Evolutionary conservation across 305 asterid genomes (phyloP).

Genomic region (Fraxinus floribunda): DNA sequence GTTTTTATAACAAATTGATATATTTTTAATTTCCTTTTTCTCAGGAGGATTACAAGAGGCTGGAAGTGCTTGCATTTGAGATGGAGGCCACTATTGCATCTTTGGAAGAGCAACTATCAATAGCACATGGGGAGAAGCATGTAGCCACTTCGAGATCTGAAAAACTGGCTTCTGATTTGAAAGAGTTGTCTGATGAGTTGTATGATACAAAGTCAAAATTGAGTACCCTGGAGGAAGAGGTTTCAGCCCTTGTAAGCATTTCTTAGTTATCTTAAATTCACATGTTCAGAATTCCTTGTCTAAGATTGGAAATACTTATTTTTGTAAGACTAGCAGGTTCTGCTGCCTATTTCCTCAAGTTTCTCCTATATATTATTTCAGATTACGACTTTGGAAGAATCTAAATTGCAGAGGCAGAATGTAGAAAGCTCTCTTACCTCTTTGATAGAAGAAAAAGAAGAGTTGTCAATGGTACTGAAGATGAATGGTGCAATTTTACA

Average conservation of each 20-base stretch:
- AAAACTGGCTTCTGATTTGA: constrained; percentile 62
- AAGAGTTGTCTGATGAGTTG: constrained; percentile 55
- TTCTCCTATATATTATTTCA: constrained; percentile 39
- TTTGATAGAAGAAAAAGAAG: constrained; percentile 74
- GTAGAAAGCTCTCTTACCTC: constrained; percentile 47
- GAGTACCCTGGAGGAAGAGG: constrained; percentile 57
- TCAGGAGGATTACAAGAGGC: constrained; percentile 75
- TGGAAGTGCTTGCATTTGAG: constrained; percentile 90
- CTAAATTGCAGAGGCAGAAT: constrained; percentile 35
- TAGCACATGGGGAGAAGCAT: constrained; percentile 51
- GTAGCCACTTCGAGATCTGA: constrained; percentile 61
- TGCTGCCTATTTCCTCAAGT: constrained; percentile 20
- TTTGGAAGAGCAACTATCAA: constrained; percentile 64
- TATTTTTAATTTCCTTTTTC: constrained; percentile 18
- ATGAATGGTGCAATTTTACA: not conserved
- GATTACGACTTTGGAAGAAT: constrained; percentile 62
- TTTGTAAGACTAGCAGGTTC: constrained; percentile 11
- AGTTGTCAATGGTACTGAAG: constrained; percentile 65
- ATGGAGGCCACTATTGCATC: constrained; percentile 85
- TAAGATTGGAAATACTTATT: not conserved
- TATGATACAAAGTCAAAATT: constrained; percentile 52
- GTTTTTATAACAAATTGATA: not conserved
- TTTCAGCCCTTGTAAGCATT: constrained; percentile 65
- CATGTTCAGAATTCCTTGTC: constrained; percentile 14
- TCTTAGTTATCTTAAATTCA: constrained; percentile 13